A percentile compares a stretch with the other conserved stretches of the same genome.
Conservation (phyloP, 176 grass and related monocot genomes). For the Oryza longistaminata region DNA sequence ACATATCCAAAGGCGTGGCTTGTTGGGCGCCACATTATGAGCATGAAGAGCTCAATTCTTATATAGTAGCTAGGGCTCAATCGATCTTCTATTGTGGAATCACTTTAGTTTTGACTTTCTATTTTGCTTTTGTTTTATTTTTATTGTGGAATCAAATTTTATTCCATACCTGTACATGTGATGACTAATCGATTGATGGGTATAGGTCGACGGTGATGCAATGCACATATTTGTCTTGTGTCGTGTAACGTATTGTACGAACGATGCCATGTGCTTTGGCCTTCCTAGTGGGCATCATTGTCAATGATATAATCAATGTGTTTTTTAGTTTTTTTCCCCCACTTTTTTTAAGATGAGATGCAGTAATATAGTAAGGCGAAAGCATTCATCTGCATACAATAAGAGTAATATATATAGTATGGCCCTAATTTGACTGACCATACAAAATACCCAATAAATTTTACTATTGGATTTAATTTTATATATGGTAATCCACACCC, state of each 20-base stretch:
- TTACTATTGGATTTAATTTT: too few relatives aligned
- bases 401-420: background rate
- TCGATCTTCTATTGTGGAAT: slow-evolving; percentile 18
- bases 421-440: too few relatives aligned
- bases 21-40: slow-evolving; percentile 32
- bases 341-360: too few relatives aligned
- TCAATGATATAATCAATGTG: background rate
- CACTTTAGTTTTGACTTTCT: slow-evolving; percentile 35
- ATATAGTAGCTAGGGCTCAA: slow-evolving; percentile 9
- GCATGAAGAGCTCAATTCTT: slow-evolving; percentile 9
- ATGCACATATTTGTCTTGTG: background rate
- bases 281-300: background rate
- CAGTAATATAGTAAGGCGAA: too few relatives aligned
- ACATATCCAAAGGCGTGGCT: slow-evolving; percentile 20
- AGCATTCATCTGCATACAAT: background rate
- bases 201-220: background rate
- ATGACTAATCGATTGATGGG: background rate
- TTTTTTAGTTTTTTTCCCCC: background rate
- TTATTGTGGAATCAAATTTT: slow-evolving; percentile 15
- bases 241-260: slow-evolving; percentile 24
- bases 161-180: slow-evolving; percentile 19
- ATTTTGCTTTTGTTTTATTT: background rate
- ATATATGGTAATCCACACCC: too few relatives aligned
- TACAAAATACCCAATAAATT: too few relatives aligned
- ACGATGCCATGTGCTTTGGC: background rate